Conservation (phyloP, 139 green algal genomes). For the Mychonastes homosphaera region DNA sequence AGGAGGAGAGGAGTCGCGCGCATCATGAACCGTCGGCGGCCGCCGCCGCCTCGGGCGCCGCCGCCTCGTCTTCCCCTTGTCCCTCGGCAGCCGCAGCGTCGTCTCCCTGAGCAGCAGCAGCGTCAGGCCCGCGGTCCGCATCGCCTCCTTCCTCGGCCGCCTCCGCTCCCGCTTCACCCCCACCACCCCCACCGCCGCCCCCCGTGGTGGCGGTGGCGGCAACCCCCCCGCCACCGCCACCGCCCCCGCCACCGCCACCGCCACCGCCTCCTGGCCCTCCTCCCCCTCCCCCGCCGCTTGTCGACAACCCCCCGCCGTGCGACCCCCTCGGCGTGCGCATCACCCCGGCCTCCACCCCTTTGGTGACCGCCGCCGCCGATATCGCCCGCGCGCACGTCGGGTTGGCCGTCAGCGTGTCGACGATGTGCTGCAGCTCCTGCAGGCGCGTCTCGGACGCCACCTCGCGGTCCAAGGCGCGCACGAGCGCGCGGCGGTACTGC, state of each 20-base stretch:
- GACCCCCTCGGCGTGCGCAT: background rate
- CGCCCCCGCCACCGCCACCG: background rate
- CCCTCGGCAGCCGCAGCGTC: background rate
- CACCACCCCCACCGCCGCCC: background rate
- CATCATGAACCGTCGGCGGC: too few relatives aligned
- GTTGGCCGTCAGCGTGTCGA: slow-evolving; percentile 9
- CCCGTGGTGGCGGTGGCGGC: background rate
- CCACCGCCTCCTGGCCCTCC: background rate
- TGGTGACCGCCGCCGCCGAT: background rate
- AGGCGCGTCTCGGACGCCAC: slow-evolving; percentile 3
- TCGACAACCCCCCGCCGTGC: background rate
- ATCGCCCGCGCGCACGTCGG: background rate
- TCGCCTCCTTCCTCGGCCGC: background rate
- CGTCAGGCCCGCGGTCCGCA: background rate
- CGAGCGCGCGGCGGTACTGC: slow-evolving; percentile 16
- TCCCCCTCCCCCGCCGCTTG: background rate
- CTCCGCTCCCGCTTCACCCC: background rate
- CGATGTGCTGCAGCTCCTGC: slow-evolving; percentile 13
- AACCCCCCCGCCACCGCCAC: background rate
- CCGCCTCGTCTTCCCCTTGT: background rate
- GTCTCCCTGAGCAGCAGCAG: background rate
- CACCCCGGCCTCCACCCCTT: background rate
- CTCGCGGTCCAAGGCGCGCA: slow-evolving; percentile 19
- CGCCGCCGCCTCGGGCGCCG: background rate
- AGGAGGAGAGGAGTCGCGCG: too few relatives aligned